Evolutionary conservation across 73 alveolate species (phyloP).

Genomic region (Paramecium sexaurelia): DNA sequence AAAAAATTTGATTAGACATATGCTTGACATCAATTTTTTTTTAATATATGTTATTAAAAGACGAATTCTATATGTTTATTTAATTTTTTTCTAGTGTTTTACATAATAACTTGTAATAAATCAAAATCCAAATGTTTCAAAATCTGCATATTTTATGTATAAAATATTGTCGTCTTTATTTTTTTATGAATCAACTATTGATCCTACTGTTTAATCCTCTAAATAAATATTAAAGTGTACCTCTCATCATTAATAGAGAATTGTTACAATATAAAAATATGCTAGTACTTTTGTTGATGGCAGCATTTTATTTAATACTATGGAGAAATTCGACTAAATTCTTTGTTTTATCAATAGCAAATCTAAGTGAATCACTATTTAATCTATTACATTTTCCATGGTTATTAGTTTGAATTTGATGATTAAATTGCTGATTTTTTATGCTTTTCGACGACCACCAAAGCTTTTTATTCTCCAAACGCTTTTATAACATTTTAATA

Average conservation of each 20-base stretch:
- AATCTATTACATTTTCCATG: background rate
- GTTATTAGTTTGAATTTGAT: background rate
- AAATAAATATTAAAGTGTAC: background rate
- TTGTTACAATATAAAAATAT: background rate
- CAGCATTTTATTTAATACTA: background rate
- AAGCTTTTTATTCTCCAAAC: background rate
- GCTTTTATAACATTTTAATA: background rate
- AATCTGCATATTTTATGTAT: background rate
- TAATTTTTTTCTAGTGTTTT: too few species aligned
- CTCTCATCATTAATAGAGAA: background rate
- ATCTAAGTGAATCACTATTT: background rate
- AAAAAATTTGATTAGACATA: background rate
- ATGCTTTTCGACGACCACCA: background rate
- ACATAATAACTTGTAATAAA: background rate
- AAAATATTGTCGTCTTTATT: background rate
- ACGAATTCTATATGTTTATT: background rate
- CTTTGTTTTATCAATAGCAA: background rate
- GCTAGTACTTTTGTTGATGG: background rate
- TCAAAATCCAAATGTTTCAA: conserved; percentile 8
- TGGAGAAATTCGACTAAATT: background rate
- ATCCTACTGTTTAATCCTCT: conserved; percentile 15
- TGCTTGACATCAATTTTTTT: background rate
- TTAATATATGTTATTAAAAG: background rate
- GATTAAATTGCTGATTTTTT: background rate
- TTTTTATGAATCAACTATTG: background rate